phyloP scores from a whole-genome alignment of 192 early-diverging fungal genomes.

The Backusella mclennaniae region DNA sequence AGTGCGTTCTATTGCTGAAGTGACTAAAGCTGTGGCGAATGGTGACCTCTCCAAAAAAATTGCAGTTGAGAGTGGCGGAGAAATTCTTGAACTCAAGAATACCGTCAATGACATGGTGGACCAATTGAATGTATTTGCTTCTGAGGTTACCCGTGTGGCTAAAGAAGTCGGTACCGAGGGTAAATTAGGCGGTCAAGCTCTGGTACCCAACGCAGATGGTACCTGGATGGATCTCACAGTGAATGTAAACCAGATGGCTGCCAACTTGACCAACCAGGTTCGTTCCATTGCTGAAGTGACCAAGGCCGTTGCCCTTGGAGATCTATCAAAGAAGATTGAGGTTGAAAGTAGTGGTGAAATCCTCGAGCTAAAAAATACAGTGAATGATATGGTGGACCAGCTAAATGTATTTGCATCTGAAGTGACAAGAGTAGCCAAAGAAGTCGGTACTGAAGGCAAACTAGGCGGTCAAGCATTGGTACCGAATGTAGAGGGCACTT shows the following conservation, averaged over 20 bases:
- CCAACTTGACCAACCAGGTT: conserved; percentile 55
- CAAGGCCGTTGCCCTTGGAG: conserved; percentile 54
- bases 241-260: conserved; percentile 68
- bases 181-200: conserved; percentile 73
- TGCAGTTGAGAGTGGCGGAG: conserved; percentile 41
- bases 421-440: conserved; percentile 60
- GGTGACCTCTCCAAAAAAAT: conserved; percentile 57
- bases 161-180: conserved; percentile 71
- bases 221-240: conserved; percentile 74
- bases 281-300: conserved; percentile 55
- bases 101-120: conserved; percentile 57
- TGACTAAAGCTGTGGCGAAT: conserved; percentile 51
- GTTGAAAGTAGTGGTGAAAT: conserved; percentile 58
- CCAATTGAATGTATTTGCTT: conserved; percentile 44
- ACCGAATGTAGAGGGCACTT: conserved; percentile 64
- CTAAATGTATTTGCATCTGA: conserved; percentile 60
- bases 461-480: conserved; percentile 80
- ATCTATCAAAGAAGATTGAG: conserved; percentile 48
- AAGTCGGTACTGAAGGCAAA: conserved; percentile 72
- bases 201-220: conserved; percentile 70
- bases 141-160: conserved; percentile 53
- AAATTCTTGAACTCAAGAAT: conserved; percentile 51
- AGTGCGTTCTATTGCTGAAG: conserved; percentile 53
- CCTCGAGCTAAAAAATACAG: conserved; percentile 54
- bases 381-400: conserved; percentile 65